These are phyloP conservation scores for Penicillium lagena DNA, from an alignment of 495 filamentous ascomycete genomes.

Conservation along the genomic window DNA sequence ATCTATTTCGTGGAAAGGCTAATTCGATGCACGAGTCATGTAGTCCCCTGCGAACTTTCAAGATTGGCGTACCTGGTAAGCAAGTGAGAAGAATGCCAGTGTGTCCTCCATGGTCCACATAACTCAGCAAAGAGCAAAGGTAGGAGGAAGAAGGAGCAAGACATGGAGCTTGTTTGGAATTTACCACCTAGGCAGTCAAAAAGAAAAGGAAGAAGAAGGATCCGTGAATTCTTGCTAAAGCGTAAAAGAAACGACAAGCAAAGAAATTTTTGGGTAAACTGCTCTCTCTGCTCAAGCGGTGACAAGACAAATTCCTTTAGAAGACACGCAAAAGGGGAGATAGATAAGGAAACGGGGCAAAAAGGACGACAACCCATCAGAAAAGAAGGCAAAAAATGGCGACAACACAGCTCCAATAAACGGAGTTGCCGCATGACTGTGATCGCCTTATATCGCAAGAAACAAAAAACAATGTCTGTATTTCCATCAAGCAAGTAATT, in stretches of 20 bases:
- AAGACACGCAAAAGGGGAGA: background rate
- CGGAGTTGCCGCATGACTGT: no score
- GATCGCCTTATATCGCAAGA: no score
- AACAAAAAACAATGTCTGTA: no score
- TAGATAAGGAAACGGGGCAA: background rate
- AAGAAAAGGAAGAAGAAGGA: background rate
- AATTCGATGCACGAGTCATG: no score
- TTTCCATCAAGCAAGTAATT: no score
- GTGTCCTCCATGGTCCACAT: background rate
- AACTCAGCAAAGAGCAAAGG: background rate
- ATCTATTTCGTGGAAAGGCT: no score
- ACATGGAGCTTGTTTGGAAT: no score
- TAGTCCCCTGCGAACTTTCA: no score
- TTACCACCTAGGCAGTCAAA: background rate
- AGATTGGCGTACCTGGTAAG: no score
- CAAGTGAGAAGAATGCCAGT: no score
- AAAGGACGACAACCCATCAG: background rate
- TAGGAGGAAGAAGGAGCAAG: background rate
- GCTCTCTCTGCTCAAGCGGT: background rate
- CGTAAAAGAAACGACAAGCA: background rate
- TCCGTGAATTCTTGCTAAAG: background rate
- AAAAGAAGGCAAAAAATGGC: background rate
- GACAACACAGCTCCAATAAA: no score
- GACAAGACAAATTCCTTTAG: background rate
- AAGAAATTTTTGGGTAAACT: background rate